phyloP scores from a whole-genome alignment of 2,329 filamentous ascomycete species.

The Cercospora sojina region DNA sequence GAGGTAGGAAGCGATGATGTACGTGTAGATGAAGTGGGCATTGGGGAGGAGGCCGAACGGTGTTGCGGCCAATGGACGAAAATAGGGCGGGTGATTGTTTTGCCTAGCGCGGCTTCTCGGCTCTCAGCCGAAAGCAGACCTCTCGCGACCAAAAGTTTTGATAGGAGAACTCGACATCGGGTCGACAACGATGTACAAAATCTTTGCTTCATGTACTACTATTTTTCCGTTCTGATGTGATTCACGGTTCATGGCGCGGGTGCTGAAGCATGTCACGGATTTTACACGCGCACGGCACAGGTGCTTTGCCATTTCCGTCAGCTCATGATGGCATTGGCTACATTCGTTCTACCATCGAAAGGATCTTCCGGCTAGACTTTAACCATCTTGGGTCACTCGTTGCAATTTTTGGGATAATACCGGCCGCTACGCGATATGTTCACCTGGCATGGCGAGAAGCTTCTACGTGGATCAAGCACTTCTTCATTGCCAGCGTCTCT shows the following conservation, averaged over 20 bases:
- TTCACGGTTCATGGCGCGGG: constrained; percentile 10
- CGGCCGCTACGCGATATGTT: constrained; percentile 24
- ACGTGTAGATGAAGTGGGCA: not conserved
- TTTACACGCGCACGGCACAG: constrained; percentile 27
- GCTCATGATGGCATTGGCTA: constrained; percentile 19
- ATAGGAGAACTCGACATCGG: constrained; percentile 11
- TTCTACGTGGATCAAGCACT: constrained; percentile 26
- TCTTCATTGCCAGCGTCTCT: constrained; percentile 29
- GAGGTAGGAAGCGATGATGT: not conserved
- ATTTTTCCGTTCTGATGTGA: constrained; percentile 7
- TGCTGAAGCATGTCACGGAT: constrained; percentile 19
- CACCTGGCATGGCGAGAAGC: constrained; percentile 25
- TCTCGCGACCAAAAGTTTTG: constrained; percentile 10
- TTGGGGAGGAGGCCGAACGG: not conserved
- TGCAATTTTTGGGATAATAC: constrained; percentile 26
- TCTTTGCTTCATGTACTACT: constrained; percentile 7
- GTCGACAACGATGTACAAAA: constrained; percentile 6
- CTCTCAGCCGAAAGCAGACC: not conserved
- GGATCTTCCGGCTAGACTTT: constrained; percentile 26
- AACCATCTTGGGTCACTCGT: constrained; percentile 30
- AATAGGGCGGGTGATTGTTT: constrained; percentile 4
- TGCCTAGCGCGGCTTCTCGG: constrained; percentile 5
- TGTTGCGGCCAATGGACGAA: not conserved
- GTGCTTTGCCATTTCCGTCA: constrained; percentile 14
- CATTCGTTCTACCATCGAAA: constrained; percentile 19